Base-by-base conservation (phyloP, 129 eudicot species). In the Saposhnikovia divaricata region DNA sequence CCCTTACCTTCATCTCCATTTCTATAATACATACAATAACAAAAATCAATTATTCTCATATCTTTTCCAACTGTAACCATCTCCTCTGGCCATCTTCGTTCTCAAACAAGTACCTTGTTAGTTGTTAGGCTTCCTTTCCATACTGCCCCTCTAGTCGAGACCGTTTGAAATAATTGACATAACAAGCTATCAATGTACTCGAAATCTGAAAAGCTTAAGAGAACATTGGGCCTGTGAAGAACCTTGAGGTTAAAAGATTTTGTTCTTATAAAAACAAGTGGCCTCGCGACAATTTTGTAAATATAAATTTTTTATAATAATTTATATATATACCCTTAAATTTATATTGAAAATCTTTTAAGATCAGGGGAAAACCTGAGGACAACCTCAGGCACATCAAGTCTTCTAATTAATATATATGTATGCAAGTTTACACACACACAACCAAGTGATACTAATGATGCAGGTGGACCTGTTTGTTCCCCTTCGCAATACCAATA, bases 391-490 rank as follows among this genome's bases (percentile, higher is more conserved):
- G n/a, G n/a, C n/a, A n/a, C n/a, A n/a, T n/a, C n/a, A n/a, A n/a
- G n/a, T n/a, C 31, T 25, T 25, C 9, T 3, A 21, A 23, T 10
- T 53, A n/a, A 21, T 31, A 34, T 34, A 69, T 34, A 14, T 69
- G 43, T 69, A 69, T 69, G 44, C n/a, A 28, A 34, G n/a, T 38
- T 28, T 16, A 34, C 44, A 39, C 44, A 18, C 28, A 46, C 48
- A 46, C 57, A 81, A 73, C 72, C 89, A 79, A 88, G 85, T 78
- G 89, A 81, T 76, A 37, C 61, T 76, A 86, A 88, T 88, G 86
- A 89, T 88, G 80, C 53, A 10, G 78, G 85, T 74, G 83, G 86
- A 77, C 79, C 80, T 61, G 75, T 48, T 43, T 76, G 79, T 77
- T 83, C 57, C 85, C 81, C 85, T n/a, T 37, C 15, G 61, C 51